Base-by-base conservation (phyloP, 2,329 filamentous ascomycete genomes). In the Alternaria longipes region DNA sequence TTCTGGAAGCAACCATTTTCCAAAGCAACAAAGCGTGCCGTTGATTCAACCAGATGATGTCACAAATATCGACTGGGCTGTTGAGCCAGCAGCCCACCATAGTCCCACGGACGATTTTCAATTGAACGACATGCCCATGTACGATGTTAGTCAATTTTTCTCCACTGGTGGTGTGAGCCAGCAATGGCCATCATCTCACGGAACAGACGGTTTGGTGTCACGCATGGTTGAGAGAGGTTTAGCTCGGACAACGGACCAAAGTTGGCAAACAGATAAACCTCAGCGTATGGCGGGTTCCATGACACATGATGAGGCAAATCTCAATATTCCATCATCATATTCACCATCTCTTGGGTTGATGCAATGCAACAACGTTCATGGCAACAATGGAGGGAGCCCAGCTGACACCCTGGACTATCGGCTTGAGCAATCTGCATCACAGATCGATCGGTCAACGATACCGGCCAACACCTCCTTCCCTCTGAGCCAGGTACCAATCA, bases 41-140 rank as follows among this genome's bases (percentile, higher is more conserved):
- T 54, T 36, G 14, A 18, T 22, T 28, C 24, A 52, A 14, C 16
- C 36, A 20, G 55, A 63, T 12, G 44, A 64, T 42, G 60, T 69
- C 14, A 57, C 51, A 11, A 24, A 60, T 38, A 76, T 76, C 70
- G 72, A 76, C 32, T 77, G 74, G 73, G 54, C 61, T n/a, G 26
- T 40, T 5, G 44, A 56, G 20, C 49, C 56, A 26, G 49, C 26
- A 28, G 40, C 63, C 70, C 41, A 62, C 51, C 41, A 51, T 62
- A 24, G 45, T 49, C 36, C 49, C 30, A 28, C 42, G 6, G 49
- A 56, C 26, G 20, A 18, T 8, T 44, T 34, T 4, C 36, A 46
- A 8, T 16, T 40, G 9, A 38, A 53, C 50, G 52, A 62, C 22
- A 22, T 54, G 22, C 49, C 53, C 36, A 58, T 65, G 56, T 46